Conservation (phyloP, 805 yeast species). For the Blastobotrys mokoenaii region DNA sequence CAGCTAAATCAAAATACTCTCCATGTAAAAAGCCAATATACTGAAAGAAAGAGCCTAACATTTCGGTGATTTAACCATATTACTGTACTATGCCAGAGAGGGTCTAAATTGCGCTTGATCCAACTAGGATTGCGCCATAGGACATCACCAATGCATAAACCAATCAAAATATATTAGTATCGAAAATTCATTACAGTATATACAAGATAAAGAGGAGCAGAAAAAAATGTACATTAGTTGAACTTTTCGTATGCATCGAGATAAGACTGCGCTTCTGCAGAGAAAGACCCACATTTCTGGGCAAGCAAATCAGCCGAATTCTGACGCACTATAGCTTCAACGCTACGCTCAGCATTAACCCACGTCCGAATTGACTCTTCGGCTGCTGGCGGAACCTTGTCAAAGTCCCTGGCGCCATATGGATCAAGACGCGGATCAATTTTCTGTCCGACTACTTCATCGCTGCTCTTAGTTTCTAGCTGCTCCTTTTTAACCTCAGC, state of each 20-base stretch:
- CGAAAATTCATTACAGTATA: neutral
- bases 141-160: too few species aligned
- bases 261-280: conserved; percentile 12
- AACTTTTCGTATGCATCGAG: conserved; percentile 11
- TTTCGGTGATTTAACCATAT: too few species aligned
- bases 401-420: conserved; percentile 17
- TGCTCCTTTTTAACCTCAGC: conserved; percentile 6
- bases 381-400: conserved; percentile 1
- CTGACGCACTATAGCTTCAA: conserved; percentile 17
- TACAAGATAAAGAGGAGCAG: neutral
- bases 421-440: conserved; percentile 19
- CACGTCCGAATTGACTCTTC: conserved; percentile 13
- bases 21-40: too few species aligned
- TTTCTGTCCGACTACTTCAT: neutral
- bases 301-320: conserved; percentile 13
- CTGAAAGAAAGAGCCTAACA: too few species aligned
- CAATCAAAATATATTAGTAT: too few species aligned
- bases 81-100: too few species aligned
- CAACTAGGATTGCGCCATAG: too few species aligned
- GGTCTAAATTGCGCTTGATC: too few species aligned
- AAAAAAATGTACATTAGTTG: neutral
- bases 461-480: neutral
- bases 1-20: too few species aligned
- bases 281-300: conserved; percentile 16
- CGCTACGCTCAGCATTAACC: conserved; percentile 13